phyloP scores from a whole-genome alignment of 2,329 filamentous ascomycete species.

The Apiospora arundinis region DNA sequence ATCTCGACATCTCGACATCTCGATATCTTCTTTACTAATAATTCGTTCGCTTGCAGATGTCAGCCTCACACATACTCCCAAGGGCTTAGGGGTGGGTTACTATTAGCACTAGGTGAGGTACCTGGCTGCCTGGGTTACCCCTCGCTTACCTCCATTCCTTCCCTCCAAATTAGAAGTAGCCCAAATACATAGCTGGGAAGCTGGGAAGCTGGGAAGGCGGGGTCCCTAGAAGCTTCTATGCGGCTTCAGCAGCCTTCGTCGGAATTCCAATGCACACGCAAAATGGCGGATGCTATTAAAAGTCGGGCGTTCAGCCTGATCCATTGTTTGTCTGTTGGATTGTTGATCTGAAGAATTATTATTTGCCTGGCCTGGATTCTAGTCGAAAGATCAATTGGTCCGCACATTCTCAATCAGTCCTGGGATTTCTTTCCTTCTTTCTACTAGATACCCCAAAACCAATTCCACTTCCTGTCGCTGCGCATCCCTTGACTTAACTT shows the following conservation, averaged over 20 bases:
- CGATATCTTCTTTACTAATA: too few species aligned
- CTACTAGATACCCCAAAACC: background rate
- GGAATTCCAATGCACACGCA: background rate
- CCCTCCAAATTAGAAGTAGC: too few species aligned
- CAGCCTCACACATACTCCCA: background rate
- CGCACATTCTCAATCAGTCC: background rate
- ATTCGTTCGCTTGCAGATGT: background rate
- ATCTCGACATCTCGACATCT: background rate
- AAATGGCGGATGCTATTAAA: background rate
- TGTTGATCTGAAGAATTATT: background rate
- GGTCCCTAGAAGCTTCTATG: conserved; percentile 26
- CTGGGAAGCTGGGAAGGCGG: conserved; percentile 1
- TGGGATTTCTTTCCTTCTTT: background rate
- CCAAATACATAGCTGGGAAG: too few species aligned
- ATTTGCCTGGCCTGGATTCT: background rate
- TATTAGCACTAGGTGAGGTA: too few species aligned
- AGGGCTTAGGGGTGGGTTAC: too few species aligned
- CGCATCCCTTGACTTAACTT: background rate
- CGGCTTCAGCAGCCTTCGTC: background rate
- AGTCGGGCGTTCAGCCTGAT: background rate
- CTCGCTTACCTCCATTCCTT: too few species aligned
- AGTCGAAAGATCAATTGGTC: background rate
- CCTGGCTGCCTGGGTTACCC: background rate
- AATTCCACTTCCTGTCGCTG: background rate
- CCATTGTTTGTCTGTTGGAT: background rate